A percentile compares a stretch with the other conserved stretches of the same genome.
phyloP scores from a whole-genome alignment of 768 basidiomycete genomes.

The Cantharellus cinnabarinus region DNA sequence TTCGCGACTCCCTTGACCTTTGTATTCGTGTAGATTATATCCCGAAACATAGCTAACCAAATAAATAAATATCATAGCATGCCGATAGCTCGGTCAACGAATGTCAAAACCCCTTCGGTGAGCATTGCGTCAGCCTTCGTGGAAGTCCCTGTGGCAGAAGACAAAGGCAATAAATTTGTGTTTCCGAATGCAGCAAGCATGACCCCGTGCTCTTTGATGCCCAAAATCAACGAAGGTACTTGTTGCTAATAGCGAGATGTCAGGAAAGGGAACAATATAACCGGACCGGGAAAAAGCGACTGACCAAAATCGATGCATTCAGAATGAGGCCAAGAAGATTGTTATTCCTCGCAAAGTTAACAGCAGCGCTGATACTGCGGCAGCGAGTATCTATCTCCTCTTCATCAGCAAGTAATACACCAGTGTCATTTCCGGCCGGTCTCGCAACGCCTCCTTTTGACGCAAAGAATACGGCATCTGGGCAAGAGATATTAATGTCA shows the following conservation, averaged over 20 bases:
- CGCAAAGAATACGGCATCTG: slow-evolving; percentile 91
- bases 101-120: slow-evolving; percentile 41
- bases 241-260: not conserved
- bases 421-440: slow-evolving; percentile 10
- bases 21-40: too few relatives aligned
- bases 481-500: slow-evolving; percentile 8
- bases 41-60: too few relatives aligned
- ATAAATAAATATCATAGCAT: not conserved
- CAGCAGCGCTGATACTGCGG: slow-evolving; percentile 67
- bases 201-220: slow-evolving; percentile 73
- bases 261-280: not conserved
- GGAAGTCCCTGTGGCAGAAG: too few relatives aligned
- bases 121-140: slow-evolving; percentile 42
- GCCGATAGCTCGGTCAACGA: slow-evolving; percentile 30
- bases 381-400: slow-evolving; percentile 22
- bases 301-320: slow-evolving; percentile 69
- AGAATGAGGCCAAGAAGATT: slow-evolving; percentile 85
- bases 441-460: slow-evolving; percentile 56
- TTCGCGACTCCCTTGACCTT: too few relatives aligned
- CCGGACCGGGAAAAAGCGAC: slow-evolving; percentile 11
- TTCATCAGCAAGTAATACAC: slow-evolving; percentile 15
- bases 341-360: slow-evolving; percentile 82
- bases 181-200: slow-evolving; percentile 70
- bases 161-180: slow-evolving; percentile 9
- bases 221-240: slow-evolving; percentile 63